Percentiles rank a stretch among this genome's conserved stretches.
phyloP scores from a whole-genome alignment of 306 rosid genomes.

The Citrullus colocynthis region DNA sequence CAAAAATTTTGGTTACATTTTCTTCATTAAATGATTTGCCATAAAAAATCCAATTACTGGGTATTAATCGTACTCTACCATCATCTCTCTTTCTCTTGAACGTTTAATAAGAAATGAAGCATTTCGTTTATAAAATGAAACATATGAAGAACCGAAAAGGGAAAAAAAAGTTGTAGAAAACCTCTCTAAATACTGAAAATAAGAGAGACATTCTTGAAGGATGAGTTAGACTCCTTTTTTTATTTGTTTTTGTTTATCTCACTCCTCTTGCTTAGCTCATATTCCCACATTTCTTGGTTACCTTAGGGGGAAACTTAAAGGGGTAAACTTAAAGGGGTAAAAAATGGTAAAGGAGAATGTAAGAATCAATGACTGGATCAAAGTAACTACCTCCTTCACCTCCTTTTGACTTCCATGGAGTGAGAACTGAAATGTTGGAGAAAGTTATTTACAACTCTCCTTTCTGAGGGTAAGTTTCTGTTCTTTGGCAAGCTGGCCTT shows the following conservation, averaged over 20 bases:
- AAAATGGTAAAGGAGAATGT: background rate
- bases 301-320: background rate
- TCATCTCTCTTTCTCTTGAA: background rate
- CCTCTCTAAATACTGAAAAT: background rate
- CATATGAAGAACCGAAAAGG: background rate
- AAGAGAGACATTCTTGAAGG: background rate
- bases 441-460: background rate
- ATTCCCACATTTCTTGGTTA: background rate
- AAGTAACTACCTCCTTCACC: background rate
- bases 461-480: background rate
- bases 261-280: background rate
- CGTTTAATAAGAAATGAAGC: too few species aligned
- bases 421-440: background rate
- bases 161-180: background rate
- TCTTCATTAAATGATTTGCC: background rate
- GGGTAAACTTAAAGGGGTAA: too few species aligned
- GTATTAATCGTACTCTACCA: background rate
- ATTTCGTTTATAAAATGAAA: background rate
- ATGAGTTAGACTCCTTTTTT: background rate
- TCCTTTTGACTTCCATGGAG: background rate
- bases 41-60: background rate
- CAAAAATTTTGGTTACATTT: background rate
- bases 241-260: too few species aligned
- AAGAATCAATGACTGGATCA: background rate
- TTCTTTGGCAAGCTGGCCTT: background rate